phyloP scores from a whole-genome alignment of 768 basidiomycete species.

The Vishniacozyma victoriae region DNA sequence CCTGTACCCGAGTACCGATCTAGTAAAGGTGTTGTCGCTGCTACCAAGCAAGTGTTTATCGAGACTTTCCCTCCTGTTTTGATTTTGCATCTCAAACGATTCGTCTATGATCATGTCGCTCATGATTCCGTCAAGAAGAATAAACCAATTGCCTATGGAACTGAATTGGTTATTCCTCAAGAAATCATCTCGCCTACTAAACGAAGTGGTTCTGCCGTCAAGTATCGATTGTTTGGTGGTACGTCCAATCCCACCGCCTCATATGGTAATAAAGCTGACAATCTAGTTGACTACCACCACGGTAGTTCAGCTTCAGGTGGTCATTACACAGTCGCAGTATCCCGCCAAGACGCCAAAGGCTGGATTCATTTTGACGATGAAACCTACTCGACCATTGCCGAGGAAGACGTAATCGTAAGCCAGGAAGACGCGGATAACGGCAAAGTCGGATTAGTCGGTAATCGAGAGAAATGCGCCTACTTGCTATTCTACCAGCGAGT shows the following conservation, averaged over 20 bases:
- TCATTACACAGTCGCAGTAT: conserved; percentile 88
- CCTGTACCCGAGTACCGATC: conserved; percentile 65
- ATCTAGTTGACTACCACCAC: conserved; percentile 84
- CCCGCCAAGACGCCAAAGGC: conserved; percentile 61
- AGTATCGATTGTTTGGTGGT: conserved; percentile 83
- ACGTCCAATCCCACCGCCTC: conserved; percentile 26
- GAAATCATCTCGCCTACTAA: conserved; percentile 60
- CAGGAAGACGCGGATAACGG: conserved; percentile 64
- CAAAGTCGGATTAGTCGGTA: conserved; percentile 36
- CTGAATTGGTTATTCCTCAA: conserved; percentile 69
- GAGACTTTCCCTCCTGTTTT: conserved; percentile 78
- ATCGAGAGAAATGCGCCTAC: conserved; percentile 71
- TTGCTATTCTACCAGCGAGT: conserved; percentile 75
- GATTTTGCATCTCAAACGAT: conserved; percentile 83
- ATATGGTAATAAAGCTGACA: conserved; percentile 4
- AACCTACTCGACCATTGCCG: conserved; percentile 64
- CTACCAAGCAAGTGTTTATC: conserved; percentile 65
- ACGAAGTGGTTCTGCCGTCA: conserved; percentile 51
- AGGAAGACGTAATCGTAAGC: conserved; percentile 47
- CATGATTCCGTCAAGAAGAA: conserved; percentile 77
- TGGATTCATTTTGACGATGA: conserved; percentile 97
- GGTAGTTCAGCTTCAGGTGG: conserved; percentile 84
- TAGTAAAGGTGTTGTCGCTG: conserved; percentile 62
- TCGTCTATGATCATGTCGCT: conserved; percentile 70
- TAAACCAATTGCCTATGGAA: conserved; percentile 71